Evolutionary conservation across 192 early-diverging fungal genomes (phyloP), one percentile per base, ranked within the genome.

Genomic region (Dimargaris cristalligena): DNA sequence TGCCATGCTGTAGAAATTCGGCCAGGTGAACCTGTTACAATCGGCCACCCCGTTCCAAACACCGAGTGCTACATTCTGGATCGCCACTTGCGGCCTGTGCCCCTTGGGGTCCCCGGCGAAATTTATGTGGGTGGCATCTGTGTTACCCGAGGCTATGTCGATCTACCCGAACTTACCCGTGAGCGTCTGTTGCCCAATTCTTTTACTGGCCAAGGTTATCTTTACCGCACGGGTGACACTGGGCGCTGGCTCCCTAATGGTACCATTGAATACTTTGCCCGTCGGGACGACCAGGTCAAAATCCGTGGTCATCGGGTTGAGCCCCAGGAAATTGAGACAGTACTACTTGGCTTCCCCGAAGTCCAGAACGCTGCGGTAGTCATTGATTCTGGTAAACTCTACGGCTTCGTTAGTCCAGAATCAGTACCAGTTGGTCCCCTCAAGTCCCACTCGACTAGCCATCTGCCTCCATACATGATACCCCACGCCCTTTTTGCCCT

Each of bases 221-320:
- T 73, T 52, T 73, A 69, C 61, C 66, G 52, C 35, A 62, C 71
- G 14, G 71, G 71, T 16, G 71, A 73, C 33, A 41, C 69, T 3
- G 67, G 31, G 0, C 46, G 56, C 23, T 67, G 63, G 47, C 60
- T 68, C 0, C 67, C 65, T 33, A 61, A 63, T 30, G 71, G 71
- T 2, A 60, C 65, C 33, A 2, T 73, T 1, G 61, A 62, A 2
- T 65, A 46, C 41, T 10, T 78, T 0, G 71, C 67, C 6, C 65
- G 71, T 14, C 55, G 49, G 4, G 71, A 73, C 33, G 18, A 68
- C 34, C 65, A 67, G 50, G 62, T 73, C 63, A 71, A 71, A 59
- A 60, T 73, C n/a, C 52, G 65, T 34, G 71, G 71, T 1, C 66
- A 52, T 52, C 62, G 71, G 8, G 58, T 73, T 11, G 67, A 73